Evolutionary conservation across 2,329 filamentous ascomycete species (phyloP).

Genomic region (Lachnellula hyalina): DNA sequence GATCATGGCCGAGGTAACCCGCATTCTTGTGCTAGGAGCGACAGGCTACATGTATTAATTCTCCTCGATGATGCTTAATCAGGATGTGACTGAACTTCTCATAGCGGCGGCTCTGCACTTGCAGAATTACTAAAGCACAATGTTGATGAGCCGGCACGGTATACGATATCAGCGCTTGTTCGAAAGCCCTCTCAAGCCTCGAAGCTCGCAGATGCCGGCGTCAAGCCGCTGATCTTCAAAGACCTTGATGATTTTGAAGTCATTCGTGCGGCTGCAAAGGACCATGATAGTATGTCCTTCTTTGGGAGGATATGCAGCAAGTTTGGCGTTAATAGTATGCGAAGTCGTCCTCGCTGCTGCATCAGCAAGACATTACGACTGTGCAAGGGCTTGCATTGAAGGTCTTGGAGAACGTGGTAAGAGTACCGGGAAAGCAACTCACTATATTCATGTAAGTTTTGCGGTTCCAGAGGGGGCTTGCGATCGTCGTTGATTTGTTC

Average conservation of each 20-base stretch:
- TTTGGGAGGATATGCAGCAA: too few species aligned
- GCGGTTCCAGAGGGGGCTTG: neutral
- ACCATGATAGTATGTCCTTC: slow-evolving; percentile 16
- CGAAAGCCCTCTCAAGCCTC: slow-evolving; percentile 22
- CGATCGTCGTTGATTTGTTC: neutral
- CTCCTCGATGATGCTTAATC: neutral
- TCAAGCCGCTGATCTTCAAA: slow-evolving; percentile 20
- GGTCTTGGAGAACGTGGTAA: slow-evolving; percentile 38
- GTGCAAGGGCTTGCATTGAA: slow-evolving; percentile 37
- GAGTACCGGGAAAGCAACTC: slow-evolving; percentile 31
- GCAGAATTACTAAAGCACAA: slow-evolving; percentile 9
- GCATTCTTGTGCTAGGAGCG: slow-evolving; percentile 17
- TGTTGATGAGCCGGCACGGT: neutral
- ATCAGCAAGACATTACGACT: slow-evolving; percentile 33
- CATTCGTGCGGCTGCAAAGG: slow-evolving; percentile 17
- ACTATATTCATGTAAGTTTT: slow-evolving; percentile 35
- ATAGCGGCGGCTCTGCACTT: slow-evolving; percentile 21
- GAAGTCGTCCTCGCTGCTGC: slow-evolving; percentile 41
- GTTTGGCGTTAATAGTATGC: too few species aligned
- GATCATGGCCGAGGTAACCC: neutral
- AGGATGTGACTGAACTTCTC: neutral
- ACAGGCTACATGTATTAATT: slow-evolving; percentile 23
- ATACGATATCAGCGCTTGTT: slow-evolving; percentile 19
- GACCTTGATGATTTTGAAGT: slow-evolving; percentile 20
- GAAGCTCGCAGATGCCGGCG: slow-evolving; percentile 18